These are phyloP conservation scores for Alternaria conjuncta DNA, from an alignment of 2,329 filamentous ascomycete species.

Conservation along the genomic window DNA sequence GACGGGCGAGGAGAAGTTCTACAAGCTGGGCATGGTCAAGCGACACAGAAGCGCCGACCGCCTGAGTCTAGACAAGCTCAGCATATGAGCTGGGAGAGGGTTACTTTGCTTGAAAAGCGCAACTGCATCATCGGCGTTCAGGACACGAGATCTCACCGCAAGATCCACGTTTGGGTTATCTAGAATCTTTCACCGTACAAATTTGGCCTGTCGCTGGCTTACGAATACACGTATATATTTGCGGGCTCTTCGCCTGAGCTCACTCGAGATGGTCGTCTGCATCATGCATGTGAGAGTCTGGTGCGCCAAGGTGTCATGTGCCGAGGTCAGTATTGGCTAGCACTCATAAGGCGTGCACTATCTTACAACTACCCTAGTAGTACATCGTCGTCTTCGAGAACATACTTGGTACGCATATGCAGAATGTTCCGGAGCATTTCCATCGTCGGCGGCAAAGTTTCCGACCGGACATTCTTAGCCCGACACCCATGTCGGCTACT, in stretches of 20 bases:
- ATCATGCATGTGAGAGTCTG: slow-evolving; percentile 14
- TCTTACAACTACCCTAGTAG: not conserved
- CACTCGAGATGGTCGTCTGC: not conserved
- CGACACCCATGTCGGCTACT: slow-evolving; percentile 24
- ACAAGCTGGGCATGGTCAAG: slow-evolving; percentile 78
- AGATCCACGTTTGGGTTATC: slow-evolving; percentile 19
- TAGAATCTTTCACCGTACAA: slow-evolving; percentile 8
- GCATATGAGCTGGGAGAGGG: slow-evolving; percentile 60
- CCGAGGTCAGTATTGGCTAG: not conserved
- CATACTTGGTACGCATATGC: not conserved
- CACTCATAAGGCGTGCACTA: not conserved
- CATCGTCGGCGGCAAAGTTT: not conserved
- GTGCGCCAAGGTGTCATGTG: slow-evolving; percentile 11
- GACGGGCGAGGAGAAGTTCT: slow-evolving; percentile 79
- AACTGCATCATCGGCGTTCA: slow-evolving; percentile 40
- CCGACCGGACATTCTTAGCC: slow-evolving; percentile 11
- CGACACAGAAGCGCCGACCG: slow-evolving; percentile 76
- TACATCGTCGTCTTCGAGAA: not conserved
- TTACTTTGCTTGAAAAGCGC: slow-evolving; percentile 9
- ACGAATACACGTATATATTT: slow-evolving; percentile 14
- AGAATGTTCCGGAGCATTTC: not conserved
- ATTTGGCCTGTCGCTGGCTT: slow-evolving; percentile 1
- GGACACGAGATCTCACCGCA: slow-evolving; percentile 16
- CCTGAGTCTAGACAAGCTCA: slow-evolving; percentile 75
- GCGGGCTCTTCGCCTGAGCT: slow-evolving; percentile 17